Percentiles rank a stretch among this genome's conserved stretches.
phyloP scores from a whole-genome alignment of 2,329 filamentous ascomycete genomes.

The Aspergillus ochraceus region DNA sequence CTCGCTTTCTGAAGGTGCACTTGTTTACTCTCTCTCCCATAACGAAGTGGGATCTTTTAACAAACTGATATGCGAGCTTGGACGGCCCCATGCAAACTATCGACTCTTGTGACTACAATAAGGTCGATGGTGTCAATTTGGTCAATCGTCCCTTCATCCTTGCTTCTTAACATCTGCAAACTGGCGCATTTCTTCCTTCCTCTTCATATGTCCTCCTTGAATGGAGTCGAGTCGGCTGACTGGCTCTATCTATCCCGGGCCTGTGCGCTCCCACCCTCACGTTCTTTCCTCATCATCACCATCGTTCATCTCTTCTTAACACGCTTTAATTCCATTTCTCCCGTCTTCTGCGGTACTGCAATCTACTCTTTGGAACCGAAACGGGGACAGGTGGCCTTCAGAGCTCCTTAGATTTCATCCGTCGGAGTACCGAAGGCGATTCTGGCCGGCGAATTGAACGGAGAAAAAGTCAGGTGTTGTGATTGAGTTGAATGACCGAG shows the following conservation, averaged over 20 bases:
- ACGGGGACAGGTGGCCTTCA: too few relatives aligned
- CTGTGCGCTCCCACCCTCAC: neutral
- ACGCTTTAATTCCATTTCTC: neutral
- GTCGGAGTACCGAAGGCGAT: too few relatives aligned
- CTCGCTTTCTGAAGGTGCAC: slow-evolving; percentile 14
- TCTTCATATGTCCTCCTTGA: neutral
- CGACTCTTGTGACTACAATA: neutral
- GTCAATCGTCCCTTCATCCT: neutral
- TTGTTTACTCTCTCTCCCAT: neutral
- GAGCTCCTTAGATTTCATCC: too few relatives aligned
- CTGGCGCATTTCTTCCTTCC: neutral
- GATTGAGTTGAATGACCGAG: too few relatives aligned
- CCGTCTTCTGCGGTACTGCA: too few relatives aligned
- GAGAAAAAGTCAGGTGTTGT: too few relatives aligned
- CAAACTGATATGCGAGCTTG: neutral
- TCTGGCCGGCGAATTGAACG: too few relatives aligned
- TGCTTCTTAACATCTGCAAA: neutral
- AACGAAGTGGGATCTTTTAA: neutral
- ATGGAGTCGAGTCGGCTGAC: neutral
- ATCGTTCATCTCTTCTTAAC: neutral
- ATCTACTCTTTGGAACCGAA: too few relatives aligned
- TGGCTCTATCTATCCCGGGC: neutral
- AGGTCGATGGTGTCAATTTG: neutral
- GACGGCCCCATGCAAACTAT: slow-evolving; percentile 3
- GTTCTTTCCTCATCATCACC: neutral